These are phyloP conservation scores for Magnolia sinica DNA, from an alignment of 164 flowering plant genomes.

Conservation along the genomic window DNA sequence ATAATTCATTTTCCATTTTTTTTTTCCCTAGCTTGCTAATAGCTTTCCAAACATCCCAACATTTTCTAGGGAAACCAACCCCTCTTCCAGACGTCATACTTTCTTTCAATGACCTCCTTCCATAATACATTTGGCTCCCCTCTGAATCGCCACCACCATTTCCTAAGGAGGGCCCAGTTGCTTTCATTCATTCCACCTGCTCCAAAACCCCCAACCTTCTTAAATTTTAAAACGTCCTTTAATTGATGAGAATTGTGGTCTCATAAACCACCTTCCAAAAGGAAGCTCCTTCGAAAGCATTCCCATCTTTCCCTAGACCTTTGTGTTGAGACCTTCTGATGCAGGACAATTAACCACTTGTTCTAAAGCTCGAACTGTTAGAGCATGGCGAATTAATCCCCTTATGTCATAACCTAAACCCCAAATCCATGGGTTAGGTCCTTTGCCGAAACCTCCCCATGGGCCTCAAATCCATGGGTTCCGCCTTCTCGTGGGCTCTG, in stretches of 20 bases:
- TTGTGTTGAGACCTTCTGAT: background rate
- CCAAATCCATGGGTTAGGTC: too few species aligned
- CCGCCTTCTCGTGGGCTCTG: too few species aligned
- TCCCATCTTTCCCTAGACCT: background rate
- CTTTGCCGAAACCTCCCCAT: too few species aligned
- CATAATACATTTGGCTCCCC: background rate
- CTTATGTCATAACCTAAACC: too few species aligned
- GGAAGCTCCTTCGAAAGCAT: background rate
- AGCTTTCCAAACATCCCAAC: background rate
- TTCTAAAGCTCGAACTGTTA: too few species aligned
- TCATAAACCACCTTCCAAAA: background rate
- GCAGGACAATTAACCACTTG: too few species aligned
- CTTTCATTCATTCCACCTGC: background rate
- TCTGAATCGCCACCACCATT: background rate
- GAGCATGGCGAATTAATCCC: too few species aligned
- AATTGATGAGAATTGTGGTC: background rate
- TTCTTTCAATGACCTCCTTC: background rate
- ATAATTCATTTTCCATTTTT: too few species aligned
- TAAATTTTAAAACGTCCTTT: background rate
- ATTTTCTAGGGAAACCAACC: background rate
- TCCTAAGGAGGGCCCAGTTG: background rate
- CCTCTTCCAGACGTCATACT: background rate
- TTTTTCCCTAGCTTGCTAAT: too few species aligned
- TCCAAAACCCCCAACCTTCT: background rate
- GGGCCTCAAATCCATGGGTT: too few species aligned